phyloP scores from a whole-genome alignment of 2,329 filamentous ascomycete genomes.

The Beauveria sp. region DNA sequence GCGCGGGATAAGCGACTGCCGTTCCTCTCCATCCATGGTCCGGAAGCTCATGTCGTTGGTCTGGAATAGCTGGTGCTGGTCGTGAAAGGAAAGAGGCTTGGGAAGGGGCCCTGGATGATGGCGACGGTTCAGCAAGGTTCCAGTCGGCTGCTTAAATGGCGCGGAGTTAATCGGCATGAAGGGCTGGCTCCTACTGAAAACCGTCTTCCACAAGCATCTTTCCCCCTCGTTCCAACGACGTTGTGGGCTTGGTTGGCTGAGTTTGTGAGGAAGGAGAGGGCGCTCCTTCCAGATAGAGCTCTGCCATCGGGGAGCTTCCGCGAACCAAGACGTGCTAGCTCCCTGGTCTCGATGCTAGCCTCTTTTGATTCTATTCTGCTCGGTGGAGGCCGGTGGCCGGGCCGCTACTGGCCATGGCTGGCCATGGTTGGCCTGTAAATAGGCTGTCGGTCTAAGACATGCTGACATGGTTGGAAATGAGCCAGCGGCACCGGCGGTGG shows the following conservation, averaged over 20 bases:
- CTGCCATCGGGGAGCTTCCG: not conserved
- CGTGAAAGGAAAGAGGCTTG: not conserved
- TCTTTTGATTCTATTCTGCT: not conserved
- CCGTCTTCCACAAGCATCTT: not conserved
- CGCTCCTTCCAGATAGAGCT: not conserved
- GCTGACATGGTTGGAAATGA: conserved; percentile 7
- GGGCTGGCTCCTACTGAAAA: not conserved
- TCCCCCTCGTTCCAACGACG: not conserved
- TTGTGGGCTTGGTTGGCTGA: not conserved
- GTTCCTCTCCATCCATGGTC: conserved; percentile 8
- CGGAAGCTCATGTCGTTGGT: not conserved
- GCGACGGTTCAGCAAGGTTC: not conserved
- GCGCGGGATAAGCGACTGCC: conserved; percentile 8
- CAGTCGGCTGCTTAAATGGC: not conserved
- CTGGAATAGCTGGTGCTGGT: not conserved
- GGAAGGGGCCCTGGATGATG: not conserved
- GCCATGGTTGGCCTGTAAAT: not conserved
- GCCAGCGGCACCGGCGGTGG: not conserved
- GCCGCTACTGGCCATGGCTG: not conserved
- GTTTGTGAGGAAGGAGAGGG: not conserved
- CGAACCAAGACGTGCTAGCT: not conserved
- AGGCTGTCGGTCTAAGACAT: too few relatives aligned
- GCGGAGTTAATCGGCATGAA: not conserved
- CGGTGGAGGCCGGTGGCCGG: not conserved
- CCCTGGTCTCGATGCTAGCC: not conserved